A percentile compares a stretch with the other conserved stretches of the same genome.
Conservation (phyloP, 768 basidiomycete genomes). For the Auriscalpium orientale region DNA sequence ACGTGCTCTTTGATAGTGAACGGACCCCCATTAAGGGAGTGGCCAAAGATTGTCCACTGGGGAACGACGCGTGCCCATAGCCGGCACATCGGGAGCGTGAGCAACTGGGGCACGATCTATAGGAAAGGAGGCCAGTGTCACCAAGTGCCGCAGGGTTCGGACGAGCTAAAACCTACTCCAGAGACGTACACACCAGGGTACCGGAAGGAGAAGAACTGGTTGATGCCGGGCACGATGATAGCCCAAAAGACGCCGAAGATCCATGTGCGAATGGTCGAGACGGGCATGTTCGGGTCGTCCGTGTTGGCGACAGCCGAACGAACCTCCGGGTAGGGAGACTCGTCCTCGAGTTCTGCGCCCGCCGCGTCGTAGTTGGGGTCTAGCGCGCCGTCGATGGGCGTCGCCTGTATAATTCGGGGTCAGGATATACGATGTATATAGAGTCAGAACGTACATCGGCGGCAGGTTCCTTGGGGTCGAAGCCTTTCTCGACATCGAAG, state of each 20-base stretch:
- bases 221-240: slow-evolving; percentile 24
- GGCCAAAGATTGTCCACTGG: slow-evolving; percentile 42
- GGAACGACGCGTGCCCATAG: slow-evolving; percentile 57
- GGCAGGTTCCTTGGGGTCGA: too few relatives aligned
- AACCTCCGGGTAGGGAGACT: slow-evolving; percentile 47
- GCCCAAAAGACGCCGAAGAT: slow-evolving; percentile 14
- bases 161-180: not conserved
- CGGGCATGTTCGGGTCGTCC: slow-evolving; percentile 35
- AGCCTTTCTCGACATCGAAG: too few relatives aligned
- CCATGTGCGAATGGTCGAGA: slow-evolving; percentile 30
- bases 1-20: slow-evolving; percentile 80
- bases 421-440: too few relatives aligned
- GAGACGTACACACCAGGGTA: slow-evolving; percentile 23
- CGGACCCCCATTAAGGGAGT: slow-evolving; percentile 63
- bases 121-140: slow-evolving; percentile 12
- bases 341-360: slow-evolving; percentile 24
- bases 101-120: slow-evolving; percentile 56
- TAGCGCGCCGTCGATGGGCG: too few relatives aligned
- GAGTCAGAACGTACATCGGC: too few relatives aligned
- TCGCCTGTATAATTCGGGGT: too few relatives aligned
- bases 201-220: slow-evolving; percentile 47
- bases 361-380: too few relatives aligned
- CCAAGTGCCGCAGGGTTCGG: not conserved
- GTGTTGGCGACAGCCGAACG: slow-evolving; percentile 41
- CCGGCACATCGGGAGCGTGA: slow-evolving; percentile 64